A percentile compares a stretch with the other conserved stretches of the same genome.
Conservation (phyloP, 1,139 yeast species). For the Lodderomyces oxycetoniae region DNA sequence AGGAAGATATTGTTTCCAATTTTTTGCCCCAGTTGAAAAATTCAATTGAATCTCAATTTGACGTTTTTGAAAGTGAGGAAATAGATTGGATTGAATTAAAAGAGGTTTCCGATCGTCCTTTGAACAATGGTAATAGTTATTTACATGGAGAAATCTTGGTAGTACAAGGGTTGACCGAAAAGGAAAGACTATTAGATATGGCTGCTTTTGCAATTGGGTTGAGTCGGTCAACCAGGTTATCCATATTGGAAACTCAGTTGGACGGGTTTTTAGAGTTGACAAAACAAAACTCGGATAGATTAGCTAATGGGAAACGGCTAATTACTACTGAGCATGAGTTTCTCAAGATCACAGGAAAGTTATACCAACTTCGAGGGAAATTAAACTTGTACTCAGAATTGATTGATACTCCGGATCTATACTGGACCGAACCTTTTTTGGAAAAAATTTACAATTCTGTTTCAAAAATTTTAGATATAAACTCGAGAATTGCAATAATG, state of each 20-base stretch:
- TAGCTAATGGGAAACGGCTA: slow-evolving; percentile 60
- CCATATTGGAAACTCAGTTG: slow-evolving; percentile 67
- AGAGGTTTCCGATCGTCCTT: slow-evolving; percentile 21
- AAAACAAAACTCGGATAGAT: slow-evolving; percentile 56
- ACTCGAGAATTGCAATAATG: slow-evolving; percentile 70
- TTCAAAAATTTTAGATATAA: slow-evolving; percentile 68
- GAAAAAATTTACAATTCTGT: slow-evolving; percentile 70
- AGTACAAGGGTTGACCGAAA: slow-evolving; percentile 45
- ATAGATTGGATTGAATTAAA: slow-evolving; percentile 71
- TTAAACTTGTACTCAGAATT: slow-evolving; percentile 82
- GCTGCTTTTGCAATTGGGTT: slow-evolving; percentile 88
- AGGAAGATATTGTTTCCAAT: slow-evolving; percentile 45
- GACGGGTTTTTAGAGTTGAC: slow-evolving; percentile 65
- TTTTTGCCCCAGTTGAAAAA: slow-evolving; percentile 42
- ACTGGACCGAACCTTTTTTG: slow-evolving; percentile 86
- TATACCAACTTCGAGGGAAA: slow-evolving; percentile 73
- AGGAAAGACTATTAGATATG: slow-evolving; percentile 60
- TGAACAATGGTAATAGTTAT: slow-evolving; percentile 31
- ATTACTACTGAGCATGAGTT: slow-evolving; percentile 61
- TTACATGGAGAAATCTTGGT: slow-evolving; percentile 69
- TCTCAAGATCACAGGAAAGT: slow-evolving; percentile 64
- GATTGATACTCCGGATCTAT: slow-evolving; percentile 86
- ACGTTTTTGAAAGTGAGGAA: slow-evolving; percentile 69
- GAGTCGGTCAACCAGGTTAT: slow-evolving; percentile 79
- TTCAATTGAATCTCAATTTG: slow-evolving; percentile 37